A percentile compares a stretch with the other conserved stretches of the same genome.
Conservation (phyloP, 1,139 yeast species). For the Candida neerlandica region DNA sequence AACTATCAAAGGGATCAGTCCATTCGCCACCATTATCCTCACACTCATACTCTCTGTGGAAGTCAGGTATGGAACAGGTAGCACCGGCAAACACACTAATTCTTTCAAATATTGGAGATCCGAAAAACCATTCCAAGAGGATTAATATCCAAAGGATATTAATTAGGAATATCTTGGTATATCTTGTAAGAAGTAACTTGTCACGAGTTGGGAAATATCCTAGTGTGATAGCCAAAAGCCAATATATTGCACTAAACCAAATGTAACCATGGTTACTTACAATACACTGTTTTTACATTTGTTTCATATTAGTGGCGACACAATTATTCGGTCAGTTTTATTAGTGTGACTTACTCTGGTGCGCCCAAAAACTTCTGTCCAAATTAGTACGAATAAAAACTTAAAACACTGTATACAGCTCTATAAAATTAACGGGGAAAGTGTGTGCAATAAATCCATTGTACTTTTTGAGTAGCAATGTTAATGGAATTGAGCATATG, state of each 20-base stretch:
- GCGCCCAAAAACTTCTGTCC: too few relatives aligned
- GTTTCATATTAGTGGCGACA: too few relatives aligned
- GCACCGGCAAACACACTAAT: constrained; percentile 45
- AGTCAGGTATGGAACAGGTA: constrained; percentile 26
- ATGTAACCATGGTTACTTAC: constrained; percentile 30
- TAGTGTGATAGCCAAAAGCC: constrained; percentile 5
- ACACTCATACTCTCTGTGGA: constrained; percentile 17
- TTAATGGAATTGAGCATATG: constrained; percentile 22
- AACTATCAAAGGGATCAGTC: constrained; percentile 61
- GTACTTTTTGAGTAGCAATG: constrained; percentile 17
- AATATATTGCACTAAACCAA: constrained; percentile 28
- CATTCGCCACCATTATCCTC: constrained; percentile 37
- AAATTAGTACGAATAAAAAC: too few relatives aligned
- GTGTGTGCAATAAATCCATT: constrained; percentile 16
- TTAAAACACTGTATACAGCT: too few relatives aligned
- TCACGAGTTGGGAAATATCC: constrained; percentile 3
- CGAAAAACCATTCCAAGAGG: constrained; percentile 45
- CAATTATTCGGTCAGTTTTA: too few relatives aligned
- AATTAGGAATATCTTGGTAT: constrained; percentile 10
- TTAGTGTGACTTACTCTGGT: too few relatives aligned
- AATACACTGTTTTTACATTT: too few relatives aligned
- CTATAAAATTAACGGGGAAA: constrained; percentile 21
- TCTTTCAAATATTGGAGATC: constrained; percentile 48
- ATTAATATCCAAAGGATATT: constrained; percentile 13
- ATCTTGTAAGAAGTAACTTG: constrained; percentile 4